Base-by-base conservation (phyloP, 1,284 basidiomycete genomes). In the Takashimella tepidaria region DNA sequence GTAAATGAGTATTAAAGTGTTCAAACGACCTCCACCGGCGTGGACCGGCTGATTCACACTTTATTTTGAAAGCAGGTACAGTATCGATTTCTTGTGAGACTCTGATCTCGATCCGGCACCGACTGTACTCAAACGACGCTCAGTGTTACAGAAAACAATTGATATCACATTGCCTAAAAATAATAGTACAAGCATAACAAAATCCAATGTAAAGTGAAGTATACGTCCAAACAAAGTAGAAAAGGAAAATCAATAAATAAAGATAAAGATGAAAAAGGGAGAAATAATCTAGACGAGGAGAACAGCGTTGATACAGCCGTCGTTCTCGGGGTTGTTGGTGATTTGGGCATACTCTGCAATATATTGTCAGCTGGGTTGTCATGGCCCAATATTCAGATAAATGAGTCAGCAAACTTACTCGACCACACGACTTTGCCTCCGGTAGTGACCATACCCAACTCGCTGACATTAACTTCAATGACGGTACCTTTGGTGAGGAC, bases 401-500 rank as follows among this genome's bases (percentile, higher is more conserved):
- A 27, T 26, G n/a, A n/a, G 31, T 37, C 31, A 37, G 31, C 31
- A 8, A 20, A 73, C 70, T 70, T 64, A 74, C 77, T 78, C n/a
- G 80, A 80, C 81, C 81, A 84, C 1, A 83, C 82, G 22, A 83
- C 83, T 75, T 98, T 98, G 62, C 96, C 96, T 51, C 95, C 93
- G 2, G 96, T 88, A n/a, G 96, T 98, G 51, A 98, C 96, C 84
- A 98, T 87, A 61, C 96, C 96, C 56, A 97, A 78, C 75, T 98
- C 93, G 48, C 89, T 92, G 19, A 95, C 95, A 71, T 99, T 98
- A 69, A 98, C 95, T 75, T 99, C 96, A 64, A 99, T 87, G 61
- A 99, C 87, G 5, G 96, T 98, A 59, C 96, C 96, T 76, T 98
- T 98, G 3, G 96, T 98, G 76, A 99, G 82, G 21, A 99, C 96